phyloP scores from a whole-genome alignment of 495 filamentous ascomycete genomes.

The Trichoderma virens region DNA sequence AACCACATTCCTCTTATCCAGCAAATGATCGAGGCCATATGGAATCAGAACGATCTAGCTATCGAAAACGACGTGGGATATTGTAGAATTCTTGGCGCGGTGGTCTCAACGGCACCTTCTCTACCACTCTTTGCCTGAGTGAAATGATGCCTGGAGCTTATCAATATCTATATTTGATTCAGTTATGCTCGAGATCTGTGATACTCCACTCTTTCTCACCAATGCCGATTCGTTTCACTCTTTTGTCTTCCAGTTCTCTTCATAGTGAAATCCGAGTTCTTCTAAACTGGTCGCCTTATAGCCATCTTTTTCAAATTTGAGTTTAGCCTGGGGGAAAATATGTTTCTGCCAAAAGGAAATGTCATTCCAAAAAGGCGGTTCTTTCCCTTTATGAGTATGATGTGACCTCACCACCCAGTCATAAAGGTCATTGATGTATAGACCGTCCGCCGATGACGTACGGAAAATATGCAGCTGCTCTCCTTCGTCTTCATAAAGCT shows the following conservation, averaged over 20 bases:
- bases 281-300: conserved; percentile 30
- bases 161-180: background rate
- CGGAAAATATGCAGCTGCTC: conserved; percentile 40
- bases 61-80: background rate
- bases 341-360: conserved; percentile 54
- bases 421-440: conserved; percentile 67
- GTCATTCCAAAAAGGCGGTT: conserved; percentile 58
- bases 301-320: conserved; percentile 35
- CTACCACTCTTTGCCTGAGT: background rate
- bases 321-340: conserved; percentile 35
- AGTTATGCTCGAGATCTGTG: background rate
- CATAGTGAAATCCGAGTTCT: conserved; percentile 35
- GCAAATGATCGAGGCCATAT: background rate
- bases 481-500: conserved; percentile 21
- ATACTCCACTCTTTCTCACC: background rate
- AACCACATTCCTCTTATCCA: background rate
- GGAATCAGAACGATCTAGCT: background rate
- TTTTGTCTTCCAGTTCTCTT: too few species aligned
- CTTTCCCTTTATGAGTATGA: conserved; percentile 43
- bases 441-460: conserved; percentile 46
- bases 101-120: background rate
- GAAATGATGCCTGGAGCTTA: background rate
- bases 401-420: conserved; percentile 52
- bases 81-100: background rate
- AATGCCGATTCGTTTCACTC: too few species aligned